Conservation (phyloP, 2,329 filamentous ascomycete genomes). For the Pseudocercospora crystallina region DNA sequence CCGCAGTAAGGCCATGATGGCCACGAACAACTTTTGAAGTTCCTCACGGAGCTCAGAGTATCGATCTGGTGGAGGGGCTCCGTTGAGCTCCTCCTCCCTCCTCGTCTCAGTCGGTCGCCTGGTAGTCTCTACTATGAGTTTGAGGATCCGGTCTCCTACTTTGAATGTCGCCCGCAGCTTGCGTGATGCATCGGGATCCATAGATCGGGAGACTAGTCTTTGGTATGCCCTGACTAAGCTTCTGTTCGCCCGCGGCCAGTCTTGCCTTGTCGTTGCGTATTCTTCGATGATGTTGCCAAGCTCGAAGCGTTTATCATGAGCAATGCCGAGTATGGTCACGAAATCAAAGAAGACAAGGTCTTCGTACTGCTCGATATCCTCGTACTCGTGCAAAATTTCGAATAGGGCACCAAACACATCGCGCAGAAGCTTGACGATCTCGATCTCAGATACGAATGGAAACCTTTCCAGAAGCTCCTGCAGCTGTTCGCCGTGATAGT, state of each 20-base stretch:
- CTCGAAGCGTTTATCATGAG: constrained; percentile 92
- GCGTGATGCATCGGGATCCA: constrained; percentile 78
- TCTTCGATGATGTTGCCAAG: constrained; percentile 85
- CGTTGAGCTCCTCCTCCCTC: constrained; percentile 10
- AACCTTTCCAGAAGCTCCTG: constrained; percentile 75
- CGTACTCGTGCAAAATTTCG: constrained; percentile 83
- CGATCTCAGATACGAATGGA: constrained; percentile 92
- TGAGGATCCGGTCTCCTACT: constrained; percentile 87
- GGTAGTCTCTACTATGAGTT: constrained; percentile 88
- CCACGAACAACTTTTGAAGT: constrained; percentile 82
- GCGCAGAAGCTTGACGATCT: constrained; percentile 89
- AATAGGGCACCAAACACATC: constrained; percentile 92
- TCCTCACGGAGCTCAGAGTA: constrained; percentile 77
- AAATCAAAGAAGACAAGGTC: constrained; percentile 89
- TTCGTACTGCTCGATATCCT: constrained; percentile 89
- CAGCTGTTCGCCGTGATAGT: constrained; percentile 63
- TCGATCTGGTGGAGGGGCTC: constrained; percentile 35
- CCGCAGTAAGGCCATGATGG: constrained; percentile 84
- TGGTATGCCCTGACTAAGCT: constrained; percentile 86
- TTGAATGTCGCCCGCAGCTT: constrained; percentile 91
- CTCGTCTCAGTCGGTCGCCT: constrained; percentile 56
- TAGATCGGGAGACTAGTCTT: constrained; percentile 76
- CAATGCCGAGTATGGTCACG: constrained; percentile 86
- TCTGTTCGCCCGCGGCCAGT: constrained; percentile 87
- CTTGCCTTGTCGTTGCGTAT: constrained; percentile 84